These are phyloP conservation scores for Cephalotrichum gorgonifer DNA, from an alignment of 2,329 filamentous ascomycete genomes.

Conservation along the genomic window DNA sequence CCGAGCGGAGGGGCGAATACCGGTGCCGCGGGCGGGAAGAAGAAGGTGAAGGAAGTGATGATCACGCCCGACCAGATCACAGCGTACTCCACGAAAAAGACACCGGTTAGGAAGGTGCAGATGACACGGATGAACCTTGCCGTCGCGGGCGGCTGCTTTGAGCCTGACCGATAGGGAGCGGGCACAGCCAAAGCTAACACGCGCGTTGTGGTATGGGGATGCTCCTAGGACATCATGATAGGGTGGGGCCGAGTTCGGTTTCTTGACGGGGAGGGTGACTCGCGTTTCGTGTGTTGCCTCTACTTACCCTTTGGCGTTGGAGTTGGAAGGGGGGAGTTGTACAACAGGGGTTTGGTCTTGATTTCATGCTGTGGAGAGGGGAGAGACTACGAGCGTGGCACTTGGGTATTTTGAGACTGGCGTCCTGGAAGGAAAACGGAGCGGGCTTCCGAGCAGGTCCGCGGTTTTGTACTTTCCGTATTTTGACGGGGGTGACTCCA, in stretches of 20 bases:
- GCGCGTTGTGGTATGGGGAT: background rate
- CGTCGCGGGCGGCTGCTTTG: conserved; percentile 67
- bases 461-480: too few relatives aligned
- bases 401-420: background rate
- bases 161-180: conserved; percentile 35
- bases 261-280: background rate
- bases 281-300: background rate
- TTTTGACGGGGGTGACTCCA: too few relatives aligned
- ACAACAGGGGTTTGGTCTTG: background rate
- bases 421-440: background rate
- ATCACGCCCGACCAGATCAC: conserved; percentile 90
- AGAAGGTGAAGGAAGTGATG: conserved; percentile 81
- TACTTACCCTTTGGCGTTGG: background rate
- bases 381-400: background rate
- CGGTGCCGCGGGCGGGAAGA: conserved; percentile 39
- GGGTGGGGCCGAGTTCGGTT: background rate
- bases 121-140: conserved; percentile 95
- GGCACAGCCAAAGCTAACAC: background rate
- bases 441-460: too few relatives aligned
- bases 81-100: conserved; percentile 93
- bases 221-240: background rate
- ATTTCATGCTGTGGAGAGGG: background rate
- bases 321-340: background rate
- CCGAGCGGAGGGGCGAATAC: conserved; percentile 13
- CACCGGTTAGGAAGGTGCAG: conserved; percentile 81